Conservation (phyloP, 164 flowering plant species). For the Akebia trifoliata region DNA sequence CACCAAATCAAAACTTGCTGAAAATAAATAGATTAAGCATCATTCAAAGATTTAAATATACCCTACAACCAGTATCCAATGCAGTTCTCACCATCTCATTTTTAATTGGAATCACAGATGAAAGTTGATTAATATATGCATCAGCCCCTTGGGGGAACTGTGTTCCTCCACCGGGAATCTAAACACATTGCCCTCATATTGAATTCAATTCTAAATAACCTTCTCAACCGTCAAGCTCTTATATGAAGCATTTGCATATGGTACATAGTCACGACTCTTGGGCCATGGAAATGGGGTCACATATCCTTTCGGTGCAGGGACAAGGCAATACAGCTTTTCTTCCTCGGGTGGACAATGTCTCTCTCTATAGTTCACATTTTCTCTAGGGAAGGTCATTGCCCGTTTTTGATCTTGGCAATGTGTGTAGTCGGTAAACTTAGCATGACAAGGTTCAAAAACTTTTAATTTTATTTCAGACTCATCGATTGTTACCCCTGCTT, state of each 20-base stretch:
- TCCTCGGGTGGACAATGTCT: constrained; percentile 80
- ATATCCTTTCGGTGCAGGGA: constrained; percentile 91
- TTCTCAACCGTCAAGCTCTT: constrained; percentile 91
- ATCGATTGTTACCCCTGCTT: constrained; percentile 25
- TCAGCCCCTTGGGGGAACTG: constrained; percentile 98
- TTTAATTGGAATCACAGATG: constrained; percentile 67
- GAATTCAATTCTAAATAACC: constrained; percentile 94
- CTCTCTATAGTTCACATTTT: constrained; percentile 73
- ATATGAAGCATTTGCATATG: constrained; percentile 90
- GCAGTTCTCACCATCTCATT: constrained; percentile 89
- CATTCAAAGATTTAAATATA: constrained; percentile 25
- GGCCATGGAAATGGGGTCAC: constrained; percentile 95
- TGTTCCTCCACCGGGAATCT: constrained; percentile 93
- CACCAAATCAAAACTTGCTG: background rate
- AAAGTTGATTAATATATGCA: constrained; percentile 77
- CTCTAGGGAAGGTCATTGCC: constrained; percentile 82
- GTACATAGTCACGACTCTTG: constrained; percentile 90
- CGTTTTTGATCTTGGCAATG: constrained; percentile 88
- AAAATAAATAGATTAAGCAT: background rate
- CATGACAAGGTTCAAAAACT: constrained; percentile 49
- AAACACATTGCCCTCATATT: constrained; percentile 83
- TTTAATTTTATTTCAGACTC: constrained; percentile 36
- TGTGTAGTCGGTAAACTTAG: constrained; percentile 64
- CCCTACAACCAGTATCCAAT: constrained; percentile 95
- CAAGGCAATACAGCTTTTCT: constrained; percentile 64